These are phyloP conservation scores for Papiliotrema fonsecae DNA, from an alignment of 1,284 basidiomycete species.

Conservation along the genomic window DNA sequence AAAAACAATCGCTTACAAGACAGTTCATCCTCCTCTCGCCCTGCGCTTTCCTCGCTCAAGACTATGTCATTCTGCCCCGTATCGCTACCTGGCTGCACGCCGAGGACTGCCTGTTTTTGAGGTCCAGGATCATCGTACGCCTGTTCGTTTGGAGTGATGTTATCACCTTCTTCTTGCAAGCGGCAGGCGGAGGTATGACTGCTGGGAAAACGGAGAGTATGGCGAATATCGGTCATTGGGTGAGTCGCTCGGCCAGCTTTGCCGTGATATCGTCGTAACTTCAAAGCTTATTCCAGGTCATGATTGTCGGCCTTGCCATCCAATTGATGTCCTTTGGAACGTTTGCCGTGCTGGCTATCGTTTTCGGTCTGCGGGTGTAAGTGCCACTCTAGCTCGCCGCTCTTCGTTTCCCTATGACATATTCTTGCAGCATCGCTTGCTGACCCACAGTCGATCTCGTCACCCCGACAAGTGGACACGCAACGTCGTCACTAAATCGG, in stretches of 20 bases:
- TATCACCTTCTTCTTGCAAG: conserved; percentile 63
- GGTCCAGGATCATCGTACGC: conserved; percentile 23
- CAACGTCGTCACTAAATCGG: neutral
- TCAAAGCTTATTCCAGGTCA: conserved; percentile 48
- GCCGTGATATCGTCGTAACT: too few relatives aligned
- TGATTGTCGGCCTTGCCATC: conserved; percentile 58
- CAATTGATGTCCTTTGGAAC: conserved; percentile 60
- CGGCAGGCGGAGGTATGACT: conserved; percentile 46
- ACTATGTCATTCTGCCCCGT: conserved; percentile 64
- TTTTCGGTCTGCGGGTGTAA: conserved; percentile 58
- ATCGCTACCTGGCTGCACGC: conserved; percentile 56
- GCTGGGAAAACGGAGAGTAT: conserved; percentile 17
- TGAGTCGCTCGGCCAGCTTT: conserved; percentile 4
- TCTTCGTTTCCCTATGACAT: too few relatives aligned
- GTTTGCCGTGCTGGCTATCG: conserved; percentile 57
- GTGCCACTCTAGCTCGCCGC: conserved; percentile 8
- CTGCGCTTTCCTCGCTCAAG: conserved; percentile 69
- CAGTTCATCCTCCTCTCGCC: conserved; percentile 50
- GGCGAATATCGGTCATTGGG: conserved; percentile 35
- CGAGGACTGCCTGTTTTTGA: conserved; percentile 45
- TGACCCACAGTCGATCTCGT: neutral
- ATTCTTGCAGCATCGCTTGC: neutral
- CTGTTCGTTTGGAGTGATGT: conserved; percentile 53
- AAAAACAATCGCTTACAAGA: neutral
- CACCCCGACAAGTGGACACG: conserved; percentile 14